Percentiles rank a stretch among this genome's conserved stretches.
These are phyloP conservation scores for Blattamonas nauphoetae DNA, from an alignment of 78 protist species.

Conservation along the genomic window DNA sequence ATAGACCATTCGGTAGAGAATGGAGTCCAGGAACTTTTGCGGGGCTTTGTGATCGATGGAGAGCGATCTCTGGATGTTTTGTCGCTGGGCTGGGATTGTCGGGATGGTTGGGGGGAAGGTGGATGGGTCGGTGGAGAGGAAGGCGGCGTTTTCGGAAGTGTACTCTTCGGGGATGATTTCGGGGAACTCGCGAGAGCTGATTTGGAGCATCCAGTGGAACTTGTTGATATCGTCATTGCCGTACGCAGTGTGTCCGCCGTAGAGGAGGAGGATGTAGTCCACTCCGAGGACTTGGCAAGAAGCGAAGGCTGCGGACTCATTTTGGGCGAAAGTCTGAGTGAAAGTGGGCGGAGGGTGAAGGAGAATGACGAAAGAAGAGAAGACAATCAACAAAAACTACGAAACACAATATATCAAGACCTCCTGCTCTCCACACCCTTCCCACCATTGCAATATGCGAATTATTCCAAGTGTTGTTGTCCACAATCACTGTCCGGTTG, in stretches of 20 bases:
- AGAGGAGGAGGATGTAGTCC: slow-evolving; percentile 89
- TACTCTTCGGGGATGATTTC: slow-evolving; percentile 64
- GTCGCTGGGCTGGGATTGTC: too few relatives aligned
- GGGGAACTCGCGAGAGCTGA: slow-evolving; percentile 33
- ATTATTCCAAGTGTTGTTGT: slow-evolving; percentile 42
- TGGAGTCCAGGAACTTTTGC: slow-evolving; percentile 58
- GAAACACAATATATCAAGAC: neutral
- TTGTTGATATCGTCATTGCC: slow-evolving; percentile 86
- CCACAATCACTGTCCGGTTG: slow-evolving; percentile 38
- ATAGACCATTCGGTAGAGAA: slow-evolving; percentile 42
- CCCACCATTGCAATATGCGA: slow-evolving; percentile 39
- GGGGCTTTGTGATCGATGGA: slow-evolving; percentile 12
- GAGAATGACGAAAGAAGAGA: neutral
- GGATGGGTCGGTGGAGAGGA: neutral
- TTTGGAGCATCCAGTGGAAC: slow-evolving; percentile 93
- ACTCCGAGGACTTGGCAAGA: slow-evolving; percentile 73
- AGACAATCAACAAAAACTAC: neutral
- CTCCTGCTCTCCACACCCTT: neutral
- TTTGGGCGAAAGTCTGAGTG: slow-evolving; percentile 62
- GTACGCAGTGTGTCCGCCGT: slow-evolving; percentile 92
- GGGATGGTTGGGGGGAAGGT: too few relatives aligned
- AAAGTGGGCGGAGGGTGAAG: neutral
- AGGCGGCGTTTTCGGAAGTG: slow-evolving; percentile 33
- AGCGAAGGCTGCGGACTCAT: slow-evolving; percentile 64
- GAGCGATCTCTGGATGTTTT: neutral